phyloP scores from a whole-genome alignment of 1,284 basidiomycete species.

The Fistulinella cinereoalba region DNA sequence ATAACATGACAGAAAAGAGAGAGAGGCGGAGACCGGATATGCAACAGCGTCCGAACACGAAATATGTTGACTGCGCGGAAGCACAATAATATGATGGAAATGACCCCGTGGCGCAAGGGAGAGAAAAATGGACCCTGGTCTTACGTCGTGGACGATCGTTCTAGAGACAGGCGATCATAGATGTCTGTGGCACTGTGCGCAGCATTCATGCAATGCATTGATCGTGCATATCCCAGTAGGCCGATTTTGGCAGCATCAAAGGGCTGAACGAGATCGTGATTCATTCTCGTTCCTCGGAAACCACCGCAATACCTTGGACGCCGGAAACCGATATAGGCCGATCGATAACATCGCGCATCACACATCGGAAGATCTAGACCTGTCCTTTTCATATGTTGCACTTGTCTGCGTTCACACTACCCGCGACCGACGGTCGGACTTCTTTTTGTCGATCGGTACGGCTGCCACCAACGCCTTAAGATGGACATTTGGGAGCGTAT shows the following conservation, averaged over 20 bases:
- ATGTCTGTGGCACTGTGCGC: not conserved
- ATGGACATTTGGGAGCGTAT: not conserved
- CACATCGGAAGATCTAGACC: conserved; percentile 31
- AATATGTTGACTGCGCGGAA: conserved; percentile 10
- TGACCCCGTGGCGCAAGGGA: conserved; percentile 29
- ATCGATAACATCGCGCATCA: conserved; percentile 38
- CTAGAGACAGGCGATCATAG: not conserved
- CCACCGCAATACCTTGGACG: conserved; percentile 27
- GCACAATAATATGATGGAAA: conserved; percentile 11
- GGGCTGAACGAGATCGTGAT: not conserved
- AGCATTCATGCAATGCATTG: conserved; percentile 12
- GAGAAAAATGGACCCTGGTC: conserved; percentile 7
- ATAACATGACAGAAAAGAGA: not conserved
- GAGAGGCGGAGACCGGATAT: conserved; percentile 11
- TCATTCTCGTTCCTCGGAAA: conserved; percentile 12
- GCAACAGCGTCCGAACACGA: conserved; percentile 9
- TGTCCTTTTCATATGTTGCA: conserved; percentile 10
- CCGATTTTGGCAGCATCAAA: conserved; percentile 31
- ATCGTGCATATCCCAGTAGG: conserved; percentile 37
- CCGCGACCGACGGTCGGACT: conserved; percentile 43
- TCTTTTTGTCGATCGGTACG: conserved; percentile 20
- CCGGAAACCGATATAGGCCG: conserved; percentile 40
- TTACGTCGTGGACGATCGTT: not conserved
- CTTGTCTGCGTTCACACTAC: conserved; percentile 27
- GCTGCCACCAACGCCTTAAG: conserved; percentile 50